Evolutionary conservation across 257 asterid genomes (phyloP).

Genomic region (Leptodermis oblonga): DNA sequence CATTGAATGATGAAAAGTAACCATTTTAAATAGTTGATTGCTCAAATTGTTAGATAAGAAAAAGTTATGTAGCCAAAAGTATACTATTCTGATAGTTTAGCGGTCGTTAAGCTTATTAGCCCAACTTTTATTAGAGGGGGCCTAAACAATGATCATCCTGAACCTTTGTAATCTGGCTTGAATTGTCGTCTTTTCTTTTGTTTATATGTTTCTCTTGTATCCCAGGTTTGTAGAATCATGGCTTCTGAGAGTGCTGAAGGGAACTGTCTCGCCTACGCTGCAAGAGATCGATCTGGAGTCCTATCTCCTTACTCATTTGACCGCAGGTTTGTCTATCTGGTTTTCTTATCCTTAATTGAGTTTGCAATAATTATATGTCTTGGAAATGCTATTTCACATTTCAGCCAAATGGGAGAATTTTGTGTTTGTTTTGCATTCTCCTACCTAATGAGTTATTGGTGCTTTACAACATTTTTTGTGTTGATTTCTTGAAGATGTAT

Average conservation of each 20-base stretch:
- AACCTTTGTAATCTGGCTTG: too few relatives aligned
- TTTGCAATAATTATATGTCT: not conserved
- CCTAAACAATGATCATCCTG: too few relatives aligned
- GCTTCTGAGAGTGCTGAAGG: slow-evolving; percentile 24
- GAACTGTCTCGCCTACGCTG: slow-evolving; percentile 81
- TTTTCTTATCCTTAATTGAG: not conserved
- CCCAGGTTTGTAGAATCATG: slow-evolving; percentile 27
- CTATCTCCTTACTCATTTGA: slow-evolving; percentile 73
- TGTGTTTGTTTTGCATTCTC: not conserved
- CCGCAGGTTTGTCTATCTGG: slow-evolving; percentile 47
- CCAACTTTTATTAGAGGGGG: too few relatives aligned
- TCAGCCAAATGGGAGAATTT: not conserved
- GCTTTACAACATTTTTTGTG: not conserved
- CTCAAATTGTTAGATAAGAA: too few relatives aligned
- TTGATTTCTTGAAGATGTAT: too few relatives aligned
- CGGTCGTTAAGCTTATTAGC: too few relatives aligned
- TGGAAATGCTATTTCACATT: not conserved
- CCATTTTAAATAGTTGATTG: too few relatives aligned
- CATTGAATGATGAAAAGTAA: too few relatives aligned
- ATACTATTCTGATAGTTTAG: too few relatives aligned
- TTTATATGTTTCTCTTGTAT: not conserved
- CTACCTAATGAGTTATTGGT: not conserved
- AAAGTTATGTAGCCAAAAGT: too few relatives aligned
- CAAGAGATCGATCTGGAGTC: slow-evolving; percentile 72
- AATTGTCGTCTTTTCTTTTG: not conserved